A percentile compares a stretch with the other conserved stretches of the same genome.
phyloP scores from a whole-genome alignment of 805 yeast species.

The Clavispora carvajalis region DNA sequence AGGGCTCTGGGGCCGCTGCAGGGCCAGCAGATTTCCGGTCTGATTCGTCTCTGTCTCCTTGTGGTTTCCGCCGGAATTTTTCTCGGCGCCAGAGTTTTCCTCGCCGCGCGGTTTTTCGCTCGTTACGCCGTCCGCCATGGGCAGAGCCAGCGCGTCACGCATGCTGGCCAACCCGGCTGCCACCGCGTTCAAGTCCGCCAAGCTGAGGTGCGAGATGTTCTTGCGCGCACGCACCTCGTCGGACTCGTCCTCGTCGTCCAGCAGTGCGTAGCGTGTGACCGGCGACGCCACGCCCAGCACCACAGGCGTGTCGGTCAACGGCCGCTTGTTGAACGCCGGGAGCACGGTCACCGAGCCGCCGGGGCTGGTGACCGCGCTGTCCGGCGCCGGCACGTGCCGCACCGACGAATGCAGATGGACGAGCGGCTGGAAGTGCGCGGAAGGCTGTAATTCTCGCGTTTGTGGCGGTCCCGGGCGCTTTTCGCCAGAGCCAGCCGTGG shows the following conservation, averaged over 20 bases:
- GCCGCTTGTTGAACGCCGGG: constrained; percentile 66
- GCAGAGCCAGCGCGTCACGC: not conserved
- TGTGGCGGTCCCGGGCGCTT: too few relatives aligned
- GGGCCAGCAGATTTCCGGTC: too few relatives aligned
- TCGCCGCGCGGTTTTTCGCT: too few relatives aligned
- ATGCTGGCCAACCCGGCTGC: constrained; percentile 6
- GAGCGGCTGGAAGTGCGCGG: too few relatives aligned
- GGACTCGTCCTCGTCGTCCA: constrained; percentile 26
- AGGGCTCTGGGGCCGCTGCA: too few relatives aligned
- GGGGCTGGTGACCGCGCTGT: constrained; percentile 8
- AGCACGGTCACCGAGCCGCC: constrained; percentile 17
- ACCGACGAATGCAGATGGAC: too few relatives aligned
- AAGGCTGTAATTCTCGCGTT: too few relatives aligned
- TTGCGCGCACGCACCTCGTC: constrained; percentile 20
- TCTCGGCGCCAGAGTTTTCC: too few relatives aligned
- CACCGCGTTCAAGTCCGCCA: constrained; percentile 26
- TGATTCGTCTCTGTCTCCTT: too few relatives aligned
- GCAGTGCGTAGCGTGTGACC: constrained; percentile 22
- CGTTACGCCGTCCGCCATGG: not conserved
- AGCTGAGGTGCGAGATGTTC: constrained; percentile 37
- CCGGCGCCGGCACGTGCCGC: constrained; percentile 6
- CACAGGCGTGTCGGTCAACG: constrained; percentile 71
- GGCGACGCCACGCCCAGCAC: constrained; percentile 57
- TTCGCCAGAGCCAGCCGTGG: too few relatives aligned
- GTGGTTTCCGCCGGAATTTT: too few relatives aligned